Evolutionary conservation across 345 rosid genomes (phyloP).

Genomic region (Euphorbia lathyris): DNA sequence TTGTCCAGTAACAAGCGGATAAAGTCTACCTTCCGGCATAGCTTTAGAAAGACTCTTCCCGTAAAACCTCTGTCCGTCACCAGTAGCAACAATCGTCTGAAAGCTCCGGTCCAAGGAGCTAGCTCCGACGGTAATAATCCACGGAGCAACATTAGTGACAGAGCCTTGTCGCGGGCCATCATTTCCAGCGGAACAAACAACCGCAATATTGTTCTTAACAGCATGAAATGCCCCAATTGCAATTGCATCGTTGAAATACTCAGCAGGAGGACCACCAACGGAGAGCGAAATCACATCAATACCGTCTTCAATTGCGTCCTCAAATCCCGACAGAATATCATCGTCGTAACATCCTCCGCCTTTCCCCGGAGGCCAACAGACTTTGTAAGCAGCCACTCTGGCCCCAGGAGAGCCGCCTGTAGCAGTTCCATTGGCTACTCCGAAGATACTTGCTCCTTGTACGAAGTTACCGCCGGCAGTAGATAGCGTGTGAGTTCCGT

Average conservation of each 20-base stretch:
- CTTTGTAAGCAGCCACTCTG: constrained; percentile 83
- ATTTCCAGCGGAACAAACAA: constrained; percentile 58
- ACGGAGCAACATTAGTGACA: constrained; percentile 50
- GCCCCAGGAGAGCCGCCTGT: constrained; percentile 88
- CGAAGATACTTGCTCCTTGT: constrained; percentile 44
- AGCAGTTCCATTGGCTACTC: constrained; percentile 60
- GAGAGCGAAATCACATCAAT: constrained; percentile 78
- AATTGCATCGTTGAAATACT: constrained; percentile 51
- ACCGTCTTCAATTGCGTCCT: constrained; percentile 68
- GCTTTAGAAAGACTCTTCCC: constrained; percentile 46
- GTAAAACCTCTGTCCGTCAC: constrained; percentile 32
- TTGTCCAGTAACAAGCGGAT: constrained; percentile 33
- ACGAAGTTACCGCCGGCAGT: constrained; percentile 76
- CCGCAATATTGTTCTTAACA: constrained; percentile 49
- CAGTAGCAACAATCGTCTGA: constrained; percentile 33
- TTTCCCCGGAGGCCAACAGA: constrained; percentile 55
- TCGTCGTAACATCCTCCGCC: constrained; percentile 65
- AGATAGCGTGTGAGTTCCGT: constrained; percentile 86
- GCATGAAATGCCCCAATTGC: constrained; percentile 89
- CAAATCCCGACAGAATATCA: constrained; percentile 68
- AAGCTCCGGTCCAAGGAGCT: constrained; percentile 54
- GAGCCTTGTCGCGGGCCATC: constrained; percentile 37
- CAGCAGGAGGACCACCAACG: constrained; percentile 42
- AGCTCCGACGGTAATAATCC: constrained; percentile 62
- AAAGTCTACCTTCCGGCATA: constrained; percentile 29